Evolutionary conservation across 371 early-diverging fungal species (phyloP).

Genomic region (Mortierella sp.): DNA sequence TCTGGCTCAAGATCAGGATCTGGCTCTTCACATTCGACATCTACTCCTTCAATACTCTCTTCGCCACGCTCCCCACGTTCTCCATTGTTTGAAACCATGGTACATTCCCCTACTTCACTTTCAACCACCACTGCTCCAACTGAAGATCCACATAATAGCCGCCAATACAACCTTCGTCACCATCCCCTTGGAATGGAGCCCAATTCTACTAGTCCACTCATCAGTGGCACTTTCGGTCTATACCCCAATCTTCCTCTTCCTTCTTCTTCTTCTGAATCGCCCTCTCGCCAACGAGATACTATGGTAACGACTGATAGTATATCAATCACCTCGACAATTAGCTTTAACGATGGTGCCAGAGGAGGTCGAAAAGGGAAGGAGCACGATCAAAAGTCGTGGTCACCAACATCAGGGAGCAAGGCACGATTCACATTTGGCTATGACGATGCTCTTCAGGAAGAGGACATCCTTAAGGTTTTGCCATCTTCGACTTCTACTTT

Average conservation of each 20-base stretch:
- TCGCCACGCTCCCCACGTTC: slow-evolving; percentile 23
- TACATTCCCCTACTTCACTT: slow-evolving; percentile 7
- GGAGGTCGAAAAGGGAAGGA: not conserved
- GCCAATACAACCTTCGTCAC: not conserved
- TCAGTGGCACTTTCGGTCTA: slow-evolving; percentile 26
- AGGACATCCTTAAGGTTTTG: not conserved
- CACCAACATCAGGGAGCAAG: slow-evolving; percentile 4
- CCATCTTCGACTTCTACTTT: slow-evolving; percentile 2
- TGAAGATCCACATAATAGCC: not conserved
- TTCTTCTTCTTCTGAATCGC: no score
- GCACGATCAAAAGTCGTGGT: not conserved
- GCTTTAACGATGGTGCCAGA: not conserved
- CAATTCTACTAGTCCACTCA: slow-evolving; percentile 11
- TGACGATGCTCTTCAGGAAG: slow-evolving; percentile 9
- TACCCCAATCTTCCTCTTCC: not conserved
- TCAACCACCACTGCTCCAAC: not conserved
- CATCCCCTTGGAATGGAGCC: not conserved
- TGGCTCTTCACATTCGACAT: slow-evolving; percentile 14
- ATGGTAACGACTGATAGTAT: not conserved
- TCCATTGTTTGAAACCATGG: slow-evolving; percentile 11
- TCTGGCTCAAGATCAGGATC: slow-evolving; percentile 14
- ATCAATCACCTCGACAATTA: not conserved
- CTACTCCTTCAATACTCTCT: slow-evolving; percentile 15
- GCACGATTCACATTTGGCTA: slow-evolving; percentile 38
- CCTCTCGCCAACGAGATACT: not conserved